phyloP scores from a whole-genome alignment of 2,329 filamentous ascomycete species.

The Penicillium glabrum region DNA sequence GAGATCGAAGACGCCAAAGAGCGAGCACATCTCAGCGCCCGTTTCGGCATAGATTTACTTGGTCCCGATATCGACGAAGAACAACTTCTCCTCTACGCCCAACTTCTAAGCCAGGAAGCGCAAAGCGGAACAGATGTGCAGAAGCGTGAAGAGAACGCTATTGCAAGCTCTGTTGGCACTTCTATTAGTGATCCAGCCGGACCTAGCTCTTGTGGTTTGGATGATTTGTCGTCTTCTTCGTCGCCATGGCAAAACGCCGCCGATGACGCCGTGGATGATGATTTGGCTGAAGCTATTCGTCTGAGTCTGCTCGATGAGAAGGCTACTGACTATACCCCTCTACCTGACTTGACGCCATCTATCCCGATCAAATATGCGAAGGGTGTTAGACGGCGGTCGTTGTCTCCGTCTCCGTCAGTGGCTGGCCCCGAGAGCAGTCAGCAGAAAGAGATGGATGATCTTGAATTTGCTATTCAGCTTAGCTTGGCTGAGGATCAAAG shows the following conservation, averaged over 20 bases:
- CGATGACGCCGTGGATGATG: conserved; percentile 52
- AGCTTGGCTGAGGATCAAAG: conserved; percentile 62
- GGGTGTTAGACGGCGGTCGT: conserved; percentile 13
- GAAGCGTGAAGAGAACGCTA: conserved; percentile 38
- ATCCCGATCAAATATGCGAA: conserved; percentile 40
- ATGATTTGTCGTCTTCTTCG: conserved; percentile 36
- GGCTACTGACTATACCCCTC: not conserved
- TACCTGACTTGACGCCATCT: conserved; percentile 19
- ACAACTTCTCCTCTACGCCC: conserved; percentile 63
- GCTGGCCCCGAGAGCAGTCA: conserved; percentile 35
- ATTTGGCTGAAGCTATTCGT: conserved; percentile 64
- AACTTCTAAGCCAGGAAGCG: conserved; percentile 61
- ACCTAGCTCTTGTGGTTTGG: conserved; percentile 29
- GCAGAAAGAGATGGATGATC: conserved; percentile 54
- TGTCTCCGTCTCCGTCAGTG: conserved; percentile 17
- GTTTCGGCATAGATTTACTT: conserved; percentile 80
- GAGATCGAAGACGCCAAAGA: conserved; percentile 67
- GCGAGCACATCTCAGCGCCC: conserved; percentile 67
- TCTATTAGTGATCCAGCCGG: conserved; percentile 38
- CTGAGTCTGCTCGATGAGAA: conserved; percentile 47
- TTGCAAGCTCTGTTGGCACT: conserved; percentile 42
- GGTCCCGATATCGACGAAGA: conserved; percentile 59
- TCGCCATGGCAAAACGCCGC: conserved; percentile 39
- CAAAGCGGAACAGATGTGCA: conserved; percentile 52
- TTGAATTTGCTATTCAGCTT: conserved; percentile 62